Evolutionary conservation across 352 stramenopile genomes (phyloP).

Genomic region (Pythium myriotylum): DNA sequence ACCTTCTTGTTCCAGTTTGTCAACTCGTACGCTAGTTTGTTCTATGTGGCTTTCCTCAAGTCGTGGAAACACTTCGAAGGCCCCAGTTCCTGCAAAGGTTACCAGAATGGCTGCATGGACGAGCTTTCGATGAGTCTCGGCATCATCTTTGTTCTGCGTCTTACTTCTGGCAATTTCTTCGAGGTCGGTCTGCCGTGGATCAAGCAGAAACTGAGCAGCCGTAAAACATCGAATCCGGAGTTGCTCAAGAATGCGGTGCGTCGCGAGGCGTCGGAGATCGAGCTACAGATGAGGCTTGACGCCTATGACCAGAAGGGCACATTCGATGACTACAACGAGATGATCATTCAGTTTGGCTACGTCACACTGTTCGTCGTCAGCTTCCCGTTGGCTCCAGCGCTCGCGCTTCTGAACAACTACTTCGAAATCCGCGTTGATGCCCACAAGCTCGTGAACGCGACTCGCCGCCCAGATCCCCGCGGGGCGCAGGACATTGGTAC

Average conservation of each 20-base stretch:
- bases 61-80: conserved; percentile 40
- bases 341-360: conserved; percentile 91
- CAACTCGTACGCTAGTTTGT: conserved; percentile 81
- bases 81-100: conserved; percentile 37
- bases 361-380: conserved; percentile 93
- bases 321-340: conserved; percentile 89
- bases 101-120: conserved; percentile 79
- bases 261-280: conserved; percentile 51
- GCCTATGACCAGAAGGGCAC: conserved; percentile 76
- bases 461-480: conserved; percentile 70
- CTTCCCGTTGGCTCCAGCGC: conserved; percentile 90
- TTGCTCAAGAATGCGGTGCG: conserved; percentile 37
- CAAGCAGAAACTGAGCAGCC: conserved; percentile 52
- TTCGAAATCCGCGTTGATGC: conserved; percentile 93
- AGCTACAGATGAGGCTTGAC: conserved; percentile 63
- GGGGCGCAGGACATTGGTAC: conserved; percentile 90
- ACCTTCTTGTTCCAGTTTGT: conserved; percentile 86
- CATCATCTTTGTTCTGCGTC: conserved; percentile 72
- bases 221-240: conserved; percentile 19
- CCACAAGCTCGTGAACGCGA: conserved; percentile 79
- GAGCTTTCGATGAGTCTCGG: conserved; percentile 75
- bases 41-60: conserved; percentile 90
- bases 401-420: conserved; percentile 91
- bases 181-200: conserved; percentile 75
- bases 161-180: conserved; percentile 82